Percentiles rank a stretch among this genome's conserved stretches.
These are phyloP conservation scores for Daldinia decipiens DNA, from an alignment of 495 filamentous ascomycete genomes.

Conservation along the genomic window DNA sequence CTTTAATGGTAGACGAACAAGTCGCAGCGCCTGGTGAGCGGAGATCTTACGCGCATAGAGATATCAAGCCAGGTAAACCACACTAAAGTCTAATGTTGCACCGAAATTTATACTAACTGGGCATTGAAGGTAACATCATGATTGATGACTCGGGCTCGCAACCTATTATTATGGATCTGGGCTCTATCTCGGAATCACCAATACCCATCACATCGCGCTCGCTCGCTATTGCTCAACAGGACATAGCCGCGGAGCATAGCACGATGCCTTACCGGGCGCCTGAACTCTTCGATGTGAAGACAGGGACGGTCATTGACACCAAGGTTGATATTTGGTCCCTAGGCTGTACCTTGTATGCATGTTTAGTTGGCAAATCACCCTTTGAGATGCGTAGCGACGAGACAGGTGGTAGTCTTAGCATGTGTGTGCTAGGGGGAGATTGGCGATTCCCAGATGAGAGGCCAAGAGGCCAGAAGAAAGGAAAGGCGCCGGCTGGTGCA, in stretches of 20 bases:
- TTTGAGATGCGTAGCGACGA: conserved; percentile 96
- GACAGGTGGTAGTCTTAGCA: conserved; percentile 90
- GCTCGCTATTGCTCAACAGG: conserved; percentile 89
- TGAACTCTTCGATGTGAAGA: conserved; percentile 98
- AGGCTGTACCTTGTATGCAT: conserved; percentile 95
- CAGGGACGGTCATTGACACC: conserved; percentile 89
- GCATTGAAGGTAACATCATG: conserved; percentile 86
- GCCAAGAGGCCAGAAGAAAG: conserved; percentile 64
- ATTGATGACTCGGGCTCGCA: conserved; percentile 85
- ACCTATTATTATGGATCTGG: conserved; percentile 98
- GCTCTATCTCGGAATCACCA: conserved; percentile 87
- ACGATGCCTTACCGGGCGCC: conserved; percentile 99
- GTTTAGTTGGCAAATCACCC: conserved; percentile 92
- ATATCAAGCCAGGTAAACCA: conserved; percentile 90
- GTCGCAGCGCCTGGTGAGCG: conserved; percentile 74
- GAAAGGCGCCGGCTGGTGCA: conserved; percentile 58
- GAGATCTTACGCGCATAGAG: conserved; percentile 90
- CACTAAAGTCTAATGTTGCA: not conserved
- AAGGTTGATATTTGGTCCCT: conserved; percentile 99
- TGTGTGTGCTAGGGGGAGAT: conserved; percentile 90
- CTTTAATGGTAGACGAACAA: conserved; percentile 86
- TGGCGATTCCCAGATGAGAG: conserved; percentile 93
- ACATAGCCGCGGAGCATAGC: conserved; percentile 92
- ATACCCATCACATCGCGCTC: conserved; percentile 94
- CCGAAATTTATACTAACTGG: conserved; percentile 32